These are phyloP conservation scores for Mycosphaerella arachidis DNA, from an alignment of 2,329 filamentous ascomycete species.

Conservation along the genomic window DNA sequence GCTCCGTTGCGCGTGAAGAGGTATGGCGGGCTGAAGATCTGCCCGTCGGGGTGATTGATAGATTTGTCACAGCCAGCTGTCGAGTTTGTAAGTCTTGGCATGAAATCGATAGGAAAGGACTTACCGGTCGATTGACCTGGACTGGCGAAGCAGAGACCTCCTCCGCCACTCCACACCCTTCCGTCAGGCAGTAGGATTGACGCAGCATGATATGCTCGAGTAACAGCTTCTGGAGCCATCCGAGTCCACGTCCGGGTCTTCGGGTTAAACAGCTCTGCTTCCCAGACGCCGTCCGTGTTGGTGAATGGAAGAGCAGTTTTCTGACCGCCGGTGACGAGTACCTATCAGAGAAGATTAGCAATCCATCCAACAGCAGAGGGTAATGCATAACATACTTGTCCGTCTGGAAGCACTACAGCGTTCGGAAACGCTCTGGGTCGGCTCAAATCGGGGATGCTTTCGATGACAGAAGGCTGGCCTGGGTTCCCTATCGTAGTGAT, in stretches of 20 bases:
- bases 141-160: slow-evolving; percentile 46
- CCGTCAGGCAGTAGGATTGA: slow-evolving; percentile 49
- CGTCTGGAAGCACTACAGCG: slow-evolving; percentile 32
- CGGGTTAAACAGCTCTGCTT: slow-evolving; percentile 23
- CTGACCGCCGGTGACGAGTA: slow-evolving; percentile 34
- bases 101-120: not conserved
- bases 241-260: slow-evolving; percentile 15
- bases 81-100: slow-evolving; percentile 1
- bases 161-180: slow-evolving; percentile 49
- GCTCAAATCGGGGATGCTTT: slow-evolving; percentile 25
- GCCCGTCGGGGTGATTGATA: slow-evolving; percentile 50
- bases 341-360: not conserved
- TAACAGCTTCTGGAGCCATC: slow-evolving; percentile 30
- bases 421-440: slow-evolving; percentile 30
- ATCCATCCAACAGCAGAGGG: not conserved
- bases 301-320: slow-evolving; percentile 19
- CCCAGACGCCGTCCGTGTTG: slow-evolving; percentile 18
- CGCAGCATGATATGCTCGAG: slow-evolving; percentile 50
- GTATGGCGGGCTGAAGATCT: slow-evolving; percentile 55
- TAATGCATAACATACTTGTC: slow-evolving; percentile 13
- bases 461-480: slow-evolving; percentile 16
- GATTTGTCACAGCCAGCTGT: slow-evolving; percentile 30
- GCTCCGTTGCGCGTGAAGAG: slow-evolving; percentile 47
- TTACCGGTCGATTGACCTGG: not conserved
- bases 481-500: slow-evolving; percentile 45